phyloP scores from a whole-genome alignment of 192 early-diverging fungal species.

The Backusella sp. region DNA sequence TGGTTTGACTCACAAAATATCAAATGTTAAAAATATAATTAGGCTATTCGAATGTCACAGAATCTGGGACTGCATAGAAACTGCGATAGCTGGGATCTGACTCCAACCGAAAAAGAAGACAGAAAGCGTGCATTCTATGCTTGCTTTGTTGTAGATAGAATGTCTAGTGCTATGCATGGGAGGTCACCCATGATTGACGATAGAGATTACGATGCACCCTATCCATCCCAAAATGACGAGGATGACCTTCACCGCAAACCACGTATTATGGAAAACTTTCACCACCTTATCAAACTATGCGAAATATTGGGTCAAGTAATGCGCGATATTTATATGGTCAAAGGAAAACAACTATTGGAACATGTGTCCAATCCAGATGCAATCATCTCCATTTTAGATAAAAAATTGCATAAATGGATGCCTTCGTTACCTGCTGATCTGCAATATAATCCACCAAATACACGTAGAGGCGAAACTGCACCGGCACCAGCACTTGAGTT shows the following conservation, averaged over 20 bases:
- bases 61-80: slow-evolving; percentile 78
- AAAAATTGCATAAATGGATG: slow-evolving; percentile 39
- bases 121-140: slow-evolving; percentile 74
- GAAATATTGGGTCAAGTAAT: slow-evolving; percentile 52
- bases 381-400: slow-evolving; percentile 27
- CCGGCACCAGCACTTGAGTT: slow-evolving; percentile 22
- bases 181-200: slow-evolving; percentile 53
- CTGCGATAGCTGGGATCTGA: slow-evolving; percentile 52
- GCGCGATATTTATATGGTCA: slow-evolving; percentile 47
- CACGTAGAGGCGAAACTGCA: slow-evolving; percentile 16
- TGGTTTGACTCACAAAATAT: not conserved
- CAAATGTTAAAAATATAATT: not conserved
- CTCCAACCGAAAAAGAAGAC: slow-evolving; percentile 56
- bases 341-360: slow-evolving; percentile 24
- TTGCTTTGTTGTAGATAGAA: slow-evolving; percentile 67
- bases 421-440: slow-evolving; percentile 35
- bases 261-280: slow-evolving; percentile 39
- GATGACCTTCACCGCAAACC: not conserved
- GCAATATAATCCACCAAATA: slow-evolving; percentile 38
- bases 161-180: slow-evolving; percentile 65
- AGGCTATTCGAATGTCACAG: slow-evolving; percentile 74
- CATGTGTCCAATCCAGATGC: slow-evolving; percentile 23
- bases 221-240: slow-evolving; percentile 25
- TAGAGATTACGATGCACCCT: slow-evolving; percentile 39
- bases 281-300: slow-evolving; percentile 24